These are phyloP conservation scores for Cercophora scortea DNA, from an alignment of 495 filamentous ascomycete genomes.

Conservation along the genomic window DNA sequence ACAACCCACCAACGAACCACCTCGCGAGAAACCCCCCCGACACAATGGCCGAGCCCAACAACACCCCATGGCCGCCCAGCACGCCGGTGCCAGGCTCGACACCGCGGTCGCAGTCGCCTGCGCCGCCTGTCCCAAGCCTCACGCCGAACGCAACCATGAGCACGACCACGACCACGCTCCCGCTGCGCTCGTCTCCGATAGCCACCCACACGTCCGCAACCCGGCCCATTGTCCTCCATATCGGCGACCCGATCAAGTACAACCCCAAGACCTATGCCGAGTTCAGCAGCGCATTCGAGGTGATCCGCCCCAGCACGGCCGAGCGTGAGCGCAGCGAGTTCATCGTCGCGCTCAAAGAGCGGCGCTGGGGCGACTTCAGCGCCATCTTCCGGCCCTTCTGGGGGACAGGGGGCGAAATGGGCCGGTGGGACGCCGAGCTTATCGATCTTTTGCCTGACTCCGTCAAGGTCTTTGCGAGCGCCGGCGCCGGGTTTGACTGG, in stretches of 20 bases:
- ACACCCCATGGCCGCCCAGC: constrained; percentile 36
- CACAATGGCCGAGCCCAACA: constrained; percentile 40
- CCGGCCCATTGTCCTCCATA: constrained; percentile 49
- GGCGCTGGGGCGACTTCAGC: constrained; percentile 61
- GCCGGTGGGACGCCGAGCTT: constrained; percentile 64
- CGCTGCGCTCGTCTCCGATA: constrained; percentile 1
- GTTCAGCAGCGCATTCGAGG: constrained; percentile 49
- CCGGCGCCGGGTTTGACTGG: constrained; percentile 74
- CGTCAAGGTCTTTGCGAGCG: constrained; percentile 62
- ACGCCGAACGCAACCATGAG: constrained; percentile 13
- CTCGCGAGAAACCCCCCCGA: background rate
- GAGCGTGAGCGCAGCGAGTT: constrained; percentile 52
- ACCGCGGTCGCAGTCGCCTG: constrained; percentile 36
- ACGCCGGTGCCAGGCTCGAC: constrained; percentile 37
- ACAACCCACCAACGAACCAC: background rate
- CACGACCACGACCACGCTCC: background rate
- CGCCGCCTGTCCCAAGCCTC: constrained; percentile 20
- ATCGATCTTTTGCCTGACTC: constrained; percentile 55
- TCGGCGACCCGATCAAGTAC: constrained; percentile 63
- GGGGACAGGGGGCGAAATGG: constrained; percentile 75
- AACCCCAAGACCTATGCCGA: constrained; percentile 50
- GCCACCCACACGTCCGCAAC: background rate
- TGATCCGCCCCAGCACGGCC: constrained; percentile 45
- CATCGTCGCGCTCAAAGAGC: constrained; percentile 52
- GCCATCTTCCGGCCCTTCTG: constrained; percentile 73